phyloP scores from a whole-genome alignment of 768 basidiomycete species.

The Pulveroboletus ravenelii region DNA sequence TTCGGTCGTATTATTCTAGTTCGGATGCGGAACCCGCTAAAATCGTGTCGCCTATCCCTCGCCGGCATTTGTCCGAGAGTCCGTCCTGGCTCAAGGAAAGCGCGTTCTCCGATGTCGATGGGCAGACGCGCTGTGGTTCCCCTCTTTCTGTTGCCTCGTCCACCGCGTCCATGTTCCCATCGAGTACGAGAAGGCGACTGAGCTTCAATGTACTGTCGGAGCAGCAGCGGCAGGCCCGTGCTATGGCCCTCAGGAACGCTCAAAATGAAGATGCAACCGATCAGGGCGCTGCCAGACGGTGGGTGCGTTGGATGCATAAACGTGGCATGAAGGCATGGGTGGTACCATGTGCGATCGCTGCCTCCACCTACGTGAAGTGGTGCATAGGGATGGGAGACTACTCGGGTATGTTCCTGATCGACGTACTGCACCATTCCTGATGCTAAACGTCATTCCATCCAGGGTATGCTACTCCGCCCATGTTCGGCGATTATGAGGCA shows the following conservation, averaged over 20 bases:
- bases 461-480: slow-evolving; percentile 72
- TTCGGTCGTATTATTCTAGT: slow-evolving; percentile 4
- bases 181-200: slow-evolving; percentile 17
- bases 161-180: slow-evolving; percentile 22
- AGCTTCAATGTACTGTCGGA: slow-evolving; percentile 46
- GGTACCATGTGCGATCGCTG: slow-evolving; percentile 50
- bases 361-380: slow-evolving; percentile 58
- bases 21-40: slow-evolving; percentile 33
- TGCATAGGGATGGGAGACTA: slow-evolving; percentile 72
- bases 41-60: slow-evolving; percentile 64
- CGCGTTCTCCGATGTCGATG: slow-evolving; percentile 40
- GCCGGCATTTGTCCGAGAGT: slow-evolving; percentile 54
- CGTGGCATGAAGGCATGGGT: slow-evolving; percentile 56
- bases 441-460: not conserved
- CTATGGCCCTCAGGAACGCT: slow-evolving; percentile 5
- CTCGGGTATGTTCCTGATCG: slow-evolving; percentile 54
- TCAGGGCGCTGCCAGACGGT: slow-evolving; percentile 49
- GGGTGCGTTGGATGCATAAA: slow-evolving; percentile 80
- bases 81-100: slow-evolving; percentile 53
- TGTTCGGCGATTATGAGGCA: slow-evolving; percentile 92
- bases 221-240: slow-evolving; percentile 21
- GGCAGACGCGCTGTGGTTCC: slow-evolving; percentile 39
- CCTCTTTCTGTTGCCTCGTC: slow-evolving; percentile 37
- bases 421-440: not conserved
- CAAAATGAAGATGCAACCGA: slow-evolving; percentile 21